These are phyloP conservation scores for Lepidium campestre DNA, from an alignment of 441 rosid genomes.

Conservation along the genomic window DNA sequence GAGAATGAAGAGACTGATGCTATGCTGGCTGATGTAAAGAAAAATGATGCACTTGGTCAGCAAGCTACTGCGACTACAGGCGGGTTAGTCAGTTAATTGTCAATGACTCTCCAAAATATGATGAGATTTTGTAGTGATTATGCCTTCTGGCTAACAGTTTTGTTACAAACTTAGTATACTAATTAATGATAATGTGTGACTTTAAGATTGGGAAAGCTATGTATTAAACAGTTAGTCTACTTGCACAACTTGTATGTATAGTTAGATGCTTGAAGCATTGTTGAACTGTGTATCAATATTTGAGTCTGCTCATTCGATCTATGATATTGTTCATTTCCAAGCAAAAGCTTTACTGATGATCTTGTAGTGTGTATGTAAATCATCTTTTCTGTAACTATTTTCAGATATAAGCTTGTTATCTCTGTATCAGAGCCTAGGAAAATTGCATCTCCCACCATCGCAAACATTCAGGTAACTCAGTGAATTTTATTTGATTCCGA, in stretches of 20 bases:
- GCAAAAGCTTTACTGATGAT: not conserved
- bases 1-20: constrained; percentile 79
- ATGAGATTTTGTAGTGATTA: not conserved
- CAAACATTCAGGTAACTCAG: constrained; percentile 74
- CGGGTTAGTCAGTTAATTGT: constrained; percentile 57
- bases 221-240: not conserved
- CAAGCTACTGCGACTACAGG: constrained; percentile 97
- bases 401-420: constrained; percentile 84
- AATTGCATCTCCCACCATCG: constrained; percentile 69
- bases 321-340: not conserved
- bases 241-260: not conserved
- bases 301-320: not conserved
- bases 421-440: constrained; percentile 76
- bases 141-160: not conserved
- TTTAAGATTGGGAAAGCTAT: not conserved
- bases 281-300: not conserved
- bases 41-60: constrained; percentile 80
- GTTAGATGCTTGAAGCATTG: constrained; percentile 4
- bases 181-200: not conserved
- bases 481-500: not conserved
- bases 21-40: constrained; percentile 79
- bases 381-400: constrained; percentile 2
- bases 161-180: not conserved
- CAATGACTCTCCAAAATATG: not conserved
- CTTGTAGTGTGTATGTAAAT: not conserved